Conservation (phyloP, 352 stramenopile species). For the Globisporangium paroecandrum region DNA sequence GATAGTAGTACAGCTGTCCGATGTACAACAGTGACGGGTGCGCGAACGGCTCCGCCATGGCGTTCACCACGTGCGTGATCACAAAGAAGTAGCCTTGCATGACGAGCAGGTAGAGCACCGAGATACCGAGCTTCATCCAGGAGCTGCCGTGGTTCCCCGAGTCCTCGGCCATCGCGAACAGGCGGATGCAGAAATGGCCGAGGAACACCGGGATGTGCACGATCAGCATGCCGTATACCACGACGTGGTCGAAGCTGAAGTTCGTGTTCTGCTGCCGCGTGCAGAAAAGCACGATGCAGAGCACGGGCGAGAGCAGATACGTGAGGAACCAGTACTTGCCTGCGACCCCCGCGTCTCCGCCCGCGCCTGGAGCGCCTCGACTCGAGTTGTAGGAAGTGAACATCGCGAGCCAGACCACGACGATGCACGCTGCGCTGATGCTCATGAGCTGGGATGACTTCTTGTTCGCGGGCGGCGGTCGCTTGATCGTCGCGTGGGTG, state of each 20-base stretch:
- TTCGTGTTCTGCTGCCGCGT: conserved; percentile 30
- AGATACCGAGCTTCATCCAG: conserved; percentile 74
- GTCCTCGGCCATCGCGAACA: conserved; percentile 65
- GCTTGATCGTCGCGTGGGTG: conserved; percentile 15
- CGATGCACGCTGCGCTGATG: conserved; percentile 35
- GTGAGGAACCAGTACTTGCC: conserved; percentile 58
- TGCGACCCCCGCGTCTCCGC: conserved; percentile 19
- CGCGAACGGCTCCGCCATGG: conserved; percentile 76
- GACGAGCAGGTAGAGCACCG: conserved; percentile 66
- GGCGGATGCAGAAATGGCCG: conserved; percentile 69
- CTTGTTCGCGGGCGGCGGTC: conserved; percentile 13
- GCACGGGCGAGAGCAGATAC: conserved; percentile 53
- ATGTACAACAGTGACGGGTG: conserved; percentile 84
- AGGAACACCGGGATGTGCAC: conserved; percentile 80
- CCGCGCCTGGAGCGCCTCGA: conserved; percentile 4
- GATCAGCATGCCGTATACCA: conserved; percentile 72
- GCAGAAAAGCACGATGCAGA: conserved; percentile 60
- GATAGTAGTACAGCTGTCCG: conserved; percentile 84
- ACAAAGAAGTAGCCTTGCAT: conserved; percentile 88
- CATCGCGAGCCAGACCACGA: conserved; percentile 67
- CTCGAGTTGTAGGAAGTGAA: conserved; percentile 59
- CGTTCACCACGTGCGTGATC: conserved; percentile 77
- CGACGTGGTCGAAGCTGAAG: conserved; percentile 66
- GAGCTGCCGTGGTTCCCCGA: conserved; percentile 31
- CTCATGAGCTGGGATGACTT: conserved; percentile 32